A percentile compares a stretch with the other conserved stretches of the same genome.
Conservation (phyloP, 495 filamentous ascomycete genomes). For the Penicillium alfredii region DNA sequence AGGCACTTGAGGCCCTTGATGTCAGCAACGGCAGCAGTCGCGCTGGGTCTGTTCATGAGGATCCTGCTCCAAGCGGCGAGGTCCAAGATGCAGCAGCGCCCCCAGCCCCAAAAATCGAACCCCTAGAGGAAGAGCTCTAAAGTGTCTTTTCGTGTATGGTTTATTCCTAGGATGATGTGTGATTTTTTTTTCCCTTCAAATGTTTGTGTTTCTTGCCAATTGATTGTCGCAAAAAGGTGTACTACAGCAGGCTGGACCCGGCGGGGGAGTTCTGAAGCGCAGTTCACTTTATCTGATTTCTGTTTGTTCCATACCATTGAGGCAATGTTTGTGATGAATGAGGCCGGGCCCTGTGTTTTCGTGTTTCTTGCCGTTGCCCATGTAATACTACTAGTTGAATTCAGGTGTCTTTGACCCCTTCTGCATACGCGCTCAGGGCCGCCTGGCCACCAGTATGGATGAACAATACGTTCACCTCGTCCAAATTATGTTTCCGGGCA, state of each 20-base stretch:
- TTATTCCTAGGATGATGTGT: conserved; percentile 4
- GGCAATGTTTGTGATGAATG: conserved; percentile 21
- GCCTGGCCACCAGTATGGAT: conserved; percentile 41
- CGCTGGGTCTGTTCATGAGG: conserved; percentile 15
- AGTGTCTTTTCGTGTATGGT: conserved; percentile 5
- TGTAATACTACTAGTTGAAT: conserved; percentile 31
- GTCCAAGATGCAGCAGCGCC: no score
- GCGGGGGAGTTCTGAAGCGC: conserved; percentile 18
- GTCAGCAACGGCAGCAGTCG: conserved; percentile 35
- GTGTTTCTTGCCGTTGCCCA: conserved; percentile 11
- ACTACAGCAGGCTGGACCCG: conserved; percentile 13
- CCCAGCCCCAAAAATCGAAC: no score
- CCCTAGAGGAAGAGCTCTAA: conserved; percentile 6
- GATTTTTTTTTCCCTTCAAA: conserved; percentile 5
- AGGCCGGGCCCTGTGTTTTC: conserved; percentile 11
- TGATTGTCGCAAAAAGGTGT: conserved; percentile 15
- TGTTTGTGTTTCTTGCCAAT: no score
- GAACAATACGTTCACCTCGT: conserved; percentile 31
- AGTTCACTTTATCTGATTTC: conserved; percentile 10
- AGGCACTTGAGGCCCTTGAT: conserved; percentile 41
- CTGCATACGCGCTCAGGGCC: conserved; percentile 30
- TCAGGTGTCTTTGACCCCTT: conserved; percentile 16
- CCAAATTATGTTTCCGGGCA: not conserved
- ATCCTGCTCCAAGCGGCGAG: conserved; percentile 5
- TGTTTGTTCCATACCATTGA: conserved; percentile 11